phyloP scores from a whole-genome alignment of 2,329 filamentous ascomycete species.

The Alternaria rosae region DNA sequence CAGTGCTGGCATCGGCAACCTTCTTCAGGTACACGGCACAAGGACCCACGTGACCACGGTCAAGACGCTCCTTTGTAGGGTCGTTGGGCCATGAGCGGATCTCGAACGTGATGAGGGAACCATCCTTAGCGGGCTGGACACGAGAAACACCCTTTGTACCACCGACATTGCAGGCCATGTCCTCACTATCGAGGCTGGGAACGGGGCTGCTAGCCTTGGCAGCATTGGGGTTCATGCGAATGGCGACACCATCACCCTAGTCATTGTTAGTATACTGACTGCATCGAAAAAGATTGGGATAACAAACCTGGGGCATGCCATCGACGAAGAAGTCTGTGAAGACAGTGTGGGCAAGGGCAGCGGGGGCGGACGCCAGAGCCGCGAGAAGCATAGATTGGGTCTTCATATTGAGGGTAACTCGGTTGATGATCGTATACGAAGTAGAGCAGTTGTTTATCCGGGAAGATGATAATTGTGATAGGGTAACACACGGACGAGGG shows the following conservation, averaged over 20 bases:
- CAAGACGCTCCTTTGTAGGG: constrained; percentile 63
- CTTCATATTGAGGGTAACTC: constrained; percentile 39
- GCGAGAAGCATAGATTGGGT: constrained; percentile 42
- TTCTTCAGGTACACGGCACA: constrained; percentile 79
- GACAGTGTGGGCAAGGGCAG: constrained; percentile 46
- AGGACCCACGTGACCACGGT: constrained; percentile 69
- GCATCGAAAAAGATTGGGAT: background rate
- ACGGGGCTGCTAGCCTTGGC: constrained; percentile 66
- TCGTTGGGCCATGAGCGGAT: constrained; percentile 69
- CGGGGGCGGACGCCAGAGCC: constrained; percentile 43
- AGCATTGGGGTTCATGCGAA: constrained; percentile 69
- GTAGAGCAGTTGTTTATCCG: background rate
- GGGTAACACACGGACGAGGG: constrained; percentile 35
- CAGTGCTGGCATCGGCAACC: constrained; percentile 64
- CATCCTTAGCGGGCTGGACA: constrained; percentile 57
- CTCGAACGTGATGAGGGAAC: constrained; percentile 69
- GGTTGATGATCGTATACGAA: constrained; percentile 1
- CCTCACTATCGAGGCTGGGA: constrained; percentile 62
- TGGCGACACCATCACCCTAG: constrained; percentile 73
- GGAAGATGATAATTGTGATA: constrained; percentile 17
- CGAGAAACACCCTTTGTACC: constrained; percentile 59
- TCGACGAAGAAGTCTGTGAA: constrained; percentile 48
- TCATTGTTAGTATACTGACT: constrained; percentile 27
- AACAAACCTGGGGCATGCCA: constrained; percentile 40
- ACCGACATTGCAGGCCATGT: constrained; percentile 72